Base-by-base conservation (phyloP, 768 basidiomycete species). In the Pluteus cervinus region DNA sequence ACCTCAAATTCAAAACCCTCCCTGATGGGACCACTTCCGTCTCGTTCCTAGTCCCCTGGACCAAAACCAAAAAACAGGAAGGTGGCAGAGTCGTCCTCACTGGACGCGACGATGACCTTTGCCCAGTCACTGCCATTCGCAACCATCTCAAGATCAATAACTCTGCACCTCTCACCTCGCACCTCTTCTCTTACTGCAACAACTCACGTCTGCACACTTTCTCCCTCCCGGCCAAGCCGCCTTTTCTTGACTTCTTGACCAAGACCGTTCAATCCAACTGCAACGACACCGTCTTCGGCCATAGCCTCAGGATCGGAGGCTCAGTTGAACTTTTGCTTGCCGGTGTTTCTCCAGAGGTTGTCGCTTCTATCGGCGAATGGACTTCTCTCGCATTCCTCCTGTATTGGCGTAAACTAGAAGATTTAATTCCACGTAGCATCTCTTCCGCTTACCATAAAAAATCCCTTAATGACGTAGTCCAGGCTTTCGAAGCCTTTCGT, bases 241-340 rank as follows among this genome's bases (percentile, higher is more conserved):
- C 7, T 8, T 37, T 37, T 17, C 16, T 45, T 7, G 40, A 23
- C 10, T 32, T 41, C 34, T 36, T 22, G n/a, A 21, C 4, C 6
- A 36, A 36, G n/a, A n/a, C n/a, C n/a, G n/a, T n/a, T n/a, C n/a
- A n/a, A n/a, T n/a, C n/a, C n/a, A n/a, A n/a, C n/a, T n/a, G n/a
- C n/a, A 23, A 7, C 0, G 44, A 29, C 9, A 36, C 40, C 7
- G 25, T 51, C 8, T 29, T 40, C 0, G 56, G 55, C 3, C 55
- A 61, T 35, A 50, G 50, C 39, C 61, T 60, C 37, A 41, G 49
- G 1, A 61, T 62, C 21, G 60, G 62, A 0, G 56, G 62, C 1
- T 53, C 58, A 0, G 52, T 54, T 0, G 46, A 52, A 20, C 33
- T 57, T 1, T 45, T 61, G 0, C 18, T 54, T 0, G 23, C 39